Evolutionary conservation across 2,329 filamentous ascomycete genomes (phyloP).

Genomic region (Boeremia exigua): DNA sequence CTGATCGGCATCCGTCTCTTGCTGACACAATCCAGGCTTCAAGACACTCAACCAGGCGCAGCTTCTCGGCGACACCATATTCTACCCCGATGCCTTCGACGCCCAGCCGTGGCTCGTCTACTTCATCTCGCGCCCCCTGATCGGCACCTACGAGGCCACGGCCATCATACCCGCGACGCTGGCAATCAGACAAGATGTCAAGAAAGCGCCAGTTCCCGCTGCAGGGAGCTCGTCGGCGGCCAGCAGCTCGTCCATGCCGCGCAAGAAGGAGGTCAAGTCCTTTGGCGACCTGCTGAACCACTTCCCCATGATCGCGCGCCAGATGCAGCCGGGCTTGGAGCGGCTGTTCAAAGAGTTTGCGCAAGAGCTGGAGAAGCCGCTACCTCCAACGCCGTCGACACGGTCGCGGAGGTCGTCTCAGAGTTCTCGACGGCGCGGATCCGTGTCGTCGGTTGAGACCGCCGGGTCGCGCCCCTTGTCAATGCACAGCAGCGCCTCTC

Average conservation of each 20-base stretch:
- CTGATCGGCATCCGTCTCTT: background rate
- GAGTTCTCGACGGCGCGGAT: slow-evolving; percentile 43
- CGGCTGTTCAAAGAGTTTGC: slow-evolving; percentile 89
- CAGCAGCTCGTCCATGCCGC: slow-evolving; percentile 55
- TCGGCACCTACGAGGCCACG: slow-evolving; percentile 80
- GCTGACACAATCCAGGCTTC: slow-evolving; percentile 68
- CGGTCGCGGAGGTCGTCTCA: slow-evolving; percentile 40
- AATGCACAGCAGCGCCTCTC: slow-evolving; percentile 46
- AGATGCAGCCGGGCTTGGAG: slow-evolving; percentile 93
- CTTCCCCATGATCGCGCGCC: slow-evolving; percentile 93
- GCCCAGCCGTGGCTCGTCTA: slow-evolving; percentile 95
- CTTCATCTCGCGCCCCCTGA: slow-evolving; percentile 88
- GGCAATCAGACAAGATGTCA: slow-evolving; percentile 27
- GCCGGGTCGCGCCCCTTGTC: slow-evolving; percentile 35
- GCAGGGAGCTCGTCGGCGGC: slow-evolving; percentile 30
- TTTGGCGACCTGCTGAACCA: slow-evolving; percentile 89
- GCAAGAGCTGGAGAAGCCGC: slow-evolving; percentile 80
- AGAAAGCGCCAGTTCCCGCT: slow-evolving; percentile 3
- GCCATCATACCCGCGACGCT: slow-evolving; percentile 69
- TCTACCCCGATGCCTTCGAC: slow-evolving; percentile 88
- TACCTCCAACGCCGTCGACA: slow-evolving; percentile 72
- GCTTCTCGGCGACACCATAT: slow-evolving; percentile 80
- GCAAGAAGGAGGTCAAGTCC: slow-evolving; percentile 88
- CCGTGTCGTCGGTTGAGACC: slow-evolving; percentile 46
- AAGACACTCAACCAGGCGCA: slow-evolving; percentile 89